These are phyloP conservation scores for Cavenderia fasciculata DNA, from an alignment of 78 protist species.

Conservation along the genomic window DNA sequence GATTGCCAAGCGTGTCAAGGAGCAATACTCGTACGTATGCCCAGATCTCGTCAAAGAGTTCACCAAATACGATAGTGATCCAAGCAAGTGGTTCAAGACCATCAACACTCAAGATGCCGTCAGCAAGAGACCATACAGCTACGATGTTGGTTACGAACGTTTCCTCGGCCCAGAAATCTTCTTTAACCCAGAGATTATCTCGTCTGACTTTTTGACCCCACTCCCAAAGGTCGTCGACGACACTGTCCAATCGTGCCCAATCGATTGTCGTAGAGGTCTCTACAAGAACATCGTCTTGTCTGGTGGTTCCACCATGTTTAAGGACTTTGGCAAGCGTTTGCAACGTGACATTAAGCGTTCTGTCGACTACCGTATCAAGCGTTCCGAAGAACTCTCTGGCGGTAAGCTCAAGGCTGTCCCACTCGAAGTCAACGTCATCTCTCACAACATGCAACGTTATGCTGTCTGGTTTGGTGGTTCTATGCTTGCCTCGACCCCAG, in stretches of 20 bases:
- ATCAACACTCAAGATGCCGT: constrained; percentile 48
- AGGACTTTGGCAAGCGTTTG: constrained; percentile 95
- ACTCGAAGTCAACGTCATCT: constrained; percentile 96
- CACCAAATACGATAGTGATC: constrained; percentile 94
- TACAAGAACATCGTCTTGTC: constrained; percentile 98
- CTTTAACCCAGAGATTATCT: constrained; percentile 99
- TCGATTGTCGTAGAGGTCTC: constrained; percentile 95
- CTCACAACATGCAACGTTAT: constrained; percentile 95
- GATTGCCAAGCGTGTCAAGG: constrained; percentile 95
- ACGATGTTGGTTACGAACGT: constrained; percentile 99
- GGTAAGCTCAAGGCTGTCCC: constrained; percentile 89
- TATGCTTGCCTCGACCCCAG: constrained; percentile 95
- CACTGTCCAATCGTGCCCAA: constrained; percentile 96
- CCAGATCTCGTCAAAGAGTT: constrained; percentile 97
- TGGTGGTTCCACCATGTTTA: constrained; percentile 99
- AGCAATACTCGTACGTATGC: constrained; percentile 95
- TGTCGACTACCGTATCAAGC: constrained; percentile 85
- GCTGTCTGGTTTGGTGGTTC: constrained; percentile 99
- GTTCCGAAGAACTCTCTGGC: constrained; percentile 80
- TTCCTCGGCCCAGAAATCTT: constrained; percentile 99
- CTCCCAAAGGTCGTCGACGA: constrained; percentile 95
- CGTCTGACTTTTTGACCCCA: constrained; percentile 92
- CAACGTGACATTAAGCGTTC: constrained; percentile 93
- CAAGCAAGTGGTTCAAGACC: constrained; percentile 86
- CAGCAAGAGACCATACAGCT: constrained; percentile 83